Percentiles rank a stretch among this genome's conserved stretches.
Conservation (phyloP, 345 rosid genomes). For the Gynandropsis gynandra region DNA sequence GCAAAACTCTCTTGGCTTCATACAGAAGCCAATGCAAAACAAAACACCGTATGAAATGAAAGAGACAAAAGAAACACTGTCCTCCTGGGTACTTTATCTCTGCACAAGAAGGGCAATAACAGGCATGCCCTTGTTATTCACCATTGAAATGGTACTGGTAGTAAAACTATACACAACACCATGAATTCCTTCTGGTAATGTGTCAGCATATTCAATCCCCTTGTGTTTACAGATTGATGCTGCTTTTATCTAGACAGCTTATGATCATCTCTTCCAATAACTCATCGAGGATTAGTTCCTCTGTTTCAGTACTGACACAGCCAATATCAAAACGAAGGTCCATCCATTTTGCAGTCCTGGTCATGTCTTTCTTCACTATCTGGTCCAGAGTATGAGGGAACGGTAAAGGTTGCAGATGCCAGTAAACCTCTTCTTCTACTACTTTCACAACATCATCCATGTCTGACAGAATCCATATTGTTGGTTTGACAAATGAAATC, state of each 20-base stretch:
- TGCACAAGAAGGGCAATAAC: conserved; percentile 17
- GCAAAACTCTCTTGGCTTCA: conserved; percentile 8
- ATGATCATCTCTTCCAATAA: conserved; percentile 47
- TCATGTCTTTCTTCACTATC: conserved; percentile 63
- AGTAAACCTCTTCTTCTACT: conserved; percentile 59
- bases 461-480: conserved; percentile 36
- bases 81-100: conserved; percentile 22
- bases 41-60: conserved; percentile 11
- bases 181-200: conserved; percentile 5
- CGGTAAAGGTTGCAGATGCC: conserved; percentile 66
- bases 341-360: conserved; percentile 58
- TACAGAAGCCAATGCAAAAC: conserved; percentile 17
- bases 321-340: conserved; percentile 44
- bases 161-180: conserved; percentile 22
- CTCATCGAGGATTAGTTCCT: conserved; percentile 53
- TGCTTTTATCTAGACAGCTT: conserved; percentile 26
- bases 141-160: conserved; percentile 5
- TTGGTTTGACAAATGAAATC: conserved; percentile 42
- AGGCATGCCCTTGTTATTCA: conserved; percentile 1
- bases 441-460: conserved; percentile 36
- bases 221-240: conserved; percentile 8
- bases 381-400: conserved; percentile 66
- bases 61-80: neutral
- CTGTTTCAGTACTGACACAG: conserved; percentile 37
- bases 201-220: neutral